phyloP scores from a whole-genome alignment of 768 basidiomycete genomes.

The Panus rudis region DNA sequence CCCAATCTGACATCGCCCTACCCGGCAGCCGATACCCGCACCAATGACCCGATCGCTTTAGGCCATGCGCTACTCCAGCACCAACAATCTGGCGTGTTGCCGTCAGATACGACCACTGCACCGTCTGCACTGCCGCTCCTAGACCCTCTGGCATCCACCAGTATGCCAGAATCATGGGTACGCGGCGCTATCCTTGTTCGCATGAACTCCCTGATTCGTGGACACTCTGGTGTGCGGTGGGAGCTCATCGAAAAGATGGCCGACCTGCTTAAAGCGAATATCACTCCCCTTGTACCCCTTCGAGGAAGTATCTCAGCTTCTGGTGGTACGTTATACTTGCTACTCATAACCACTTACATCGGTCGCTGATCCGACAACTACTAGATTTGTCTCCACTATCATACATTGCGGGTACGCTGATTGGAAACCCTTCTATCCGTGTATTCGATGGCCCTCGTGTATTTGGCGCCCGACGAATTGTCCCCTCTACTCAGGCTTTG shows the following conservation, averaged over 20 bases:
- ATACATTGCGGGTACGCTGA: constrained; percentile 75
- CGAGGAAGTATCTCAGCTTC: constrained; percentile 80
- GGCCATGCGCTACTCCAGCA: constrained; percentile 83
- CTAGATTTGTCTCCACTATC: constrained; percentile 73
- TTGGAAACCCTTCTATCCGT: constrained; percentile 73
- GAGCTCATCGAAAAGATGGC: constrained; percentile 76
- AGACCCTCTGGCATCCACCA: constrained; percentile 58
- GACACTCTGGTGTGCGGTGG: constrained; percentile 82
- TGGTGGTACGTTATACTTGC: constrained; percentile 44
- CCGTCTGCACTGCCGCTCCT: constrained; percentile 57
- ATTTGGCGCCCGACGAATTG: constrained; percentile 43
- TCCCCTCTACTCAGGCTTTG: constrained; percentile 53
- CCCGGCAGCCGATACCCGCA: constrained; percentile 70
- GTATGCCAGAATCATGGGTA: constrained; percentile 86
- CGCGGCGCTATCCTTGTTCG: constrained; percentile 82
- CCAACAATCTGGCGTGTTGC: constrained; percentile 69
- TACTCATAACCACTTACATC: neutral
- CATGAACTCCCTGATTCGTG: constrained; percentile 84
- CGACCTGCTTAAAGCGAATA: constrained; percentile 58
- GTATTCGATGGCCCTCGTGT: constrained; percentile 51
- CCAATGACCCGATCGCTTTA: constrained; percentile 62
- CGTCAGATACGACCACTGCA: constrained; percentile 44
- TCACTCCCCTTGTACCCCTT: constrained; percentile 76
- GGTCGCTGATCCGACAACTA: neutral
- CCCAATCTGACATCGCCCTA: constrained; percentile 1